A percentile compares a stretch with the other conserved stretches of the same genome.
These are phyloP conservation scores for Fusarium buharicum DNA, from an alignment of 2,329 filamentous ascomycete genomes.

Conservation along the genomic window DNA sequence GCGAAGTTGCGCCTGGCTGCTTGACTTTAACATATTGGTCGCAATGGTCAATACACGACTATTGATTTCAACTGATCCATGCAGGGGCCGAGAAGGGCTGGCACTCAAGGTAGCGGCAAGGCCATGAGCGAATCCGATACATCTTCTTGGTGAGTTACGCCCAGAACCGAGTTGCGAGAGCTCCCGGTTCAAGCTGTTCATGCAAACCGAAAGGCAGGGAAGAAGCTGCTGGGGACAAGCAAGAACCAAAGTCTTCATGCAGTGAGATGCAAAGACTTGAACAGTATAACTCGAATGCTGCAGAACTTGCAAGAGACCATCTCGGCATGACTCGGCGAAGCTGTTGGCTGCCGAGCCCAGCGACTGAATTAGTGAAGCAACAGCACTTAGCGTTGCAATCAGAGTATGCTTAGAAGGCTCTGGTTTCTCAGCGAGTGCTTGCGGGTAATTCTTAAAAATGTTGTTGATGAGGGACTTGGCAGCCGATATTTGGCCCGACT, in stretches of 20 bases:
- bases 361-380: constrained; percentile 80
- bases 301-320: constrained; percentile 87
- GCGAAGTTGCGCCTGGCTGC: constrained; percentile 87
- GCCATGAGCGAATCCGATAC: constrained; percentile 90
- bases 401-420: constrained; percentile 91
- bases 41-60: constrained; percentile 91
- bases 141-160: constrained; percentile 82
- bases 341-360: constrained; percentile 83
- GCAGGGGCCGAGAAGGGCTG: constrained; percentile 85
- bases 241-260: constrained; percentile 85
- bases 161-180: constrained; percentile 79
- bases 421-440: constrained; percentile 83
- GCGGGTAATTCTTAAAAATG: constrained; percentile 93
- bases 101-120: constrained; percentile 91
- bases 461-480: constrained; percentile 86
- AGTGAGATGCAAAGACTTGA: constrained; percentile 87
- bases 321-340: constrained; percentile 85
- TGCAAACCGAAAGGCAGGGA: constrained; percentile 91
- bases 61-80: constrained; percentile 95
- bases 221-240: constrained; percentile 93
- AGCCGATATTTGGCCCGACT: constrained; percentile 86
- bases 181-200: constrained; percentile 93
- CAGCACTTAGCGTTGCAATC: constrained; percentile 79
- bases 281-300: constrained; percentile 97
- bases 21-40: constrained; percentile 90